Evolutionary conservation across 331 rosid species (phyloP).

Genomic region (Spiraea crenata): DNA sequence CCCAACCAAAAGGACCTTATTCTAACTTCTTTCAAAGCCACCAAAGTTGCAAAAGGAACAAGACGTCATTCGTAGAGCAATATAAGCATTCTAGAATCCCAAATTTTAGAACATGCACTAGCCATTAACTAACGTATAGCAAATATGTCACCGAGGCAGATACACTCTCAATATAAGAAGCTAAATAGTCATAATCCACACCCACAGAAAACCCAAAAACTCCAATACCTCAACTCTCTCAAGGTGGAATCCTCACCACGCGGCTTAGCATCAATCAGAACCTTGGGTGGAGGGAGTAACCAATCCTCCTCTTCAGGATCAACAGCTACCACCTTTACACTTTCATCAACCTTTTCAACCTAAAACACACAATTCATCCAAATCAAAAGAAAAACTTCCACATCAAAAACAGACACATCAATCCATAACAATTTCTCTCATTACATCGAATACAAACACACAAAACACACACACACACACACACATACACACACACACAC

Average conservation of each 20-base stretch:
- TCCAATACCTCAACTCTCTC: constrained; percentile 60
- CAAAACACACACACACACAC: not conserved
- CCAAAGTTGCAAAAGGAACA: not conserved
- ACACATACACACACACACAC: too few species aligned
- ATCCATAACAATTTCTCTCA: not conserved
- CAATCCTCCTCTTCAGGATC: constrained; percentile 75
- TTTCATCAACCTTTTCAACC: constrained; percentile 35
- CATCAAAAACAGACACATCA: not conserved
- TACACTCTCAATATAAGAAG: not conserved
- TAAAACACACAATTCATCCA: constrained; percentile 24
- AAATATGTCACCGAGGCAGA: not conserved
- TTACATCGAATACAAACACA: not conserved
- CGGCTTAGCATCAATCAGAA: constrained; percentile 21
- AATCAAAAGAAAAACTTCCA: not conserved
- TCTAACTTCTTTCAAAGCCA: not conserved
- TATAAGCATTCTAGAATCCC: not conserved
- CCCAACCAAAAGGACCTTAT: not conserved
- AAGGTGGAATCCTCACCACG: constrained; percentile 61
- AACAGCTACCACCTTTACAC: constrained; percentile 22
- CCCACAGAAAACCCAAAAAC: not conserved
- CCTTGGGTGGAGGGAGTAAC: constrained; percentile 84
- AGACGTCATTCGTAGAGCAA: not conserved
- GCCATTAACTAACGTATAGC: not conserved
- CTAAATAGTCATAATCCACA: not conserved
- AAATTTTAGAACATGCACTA: not conserved